These are phyloP conservation scores for Fusarium piperis DNA, from an alignment of 2,329 filamentous ascomycete genomes.

Conservation along the genomic window DNA sequence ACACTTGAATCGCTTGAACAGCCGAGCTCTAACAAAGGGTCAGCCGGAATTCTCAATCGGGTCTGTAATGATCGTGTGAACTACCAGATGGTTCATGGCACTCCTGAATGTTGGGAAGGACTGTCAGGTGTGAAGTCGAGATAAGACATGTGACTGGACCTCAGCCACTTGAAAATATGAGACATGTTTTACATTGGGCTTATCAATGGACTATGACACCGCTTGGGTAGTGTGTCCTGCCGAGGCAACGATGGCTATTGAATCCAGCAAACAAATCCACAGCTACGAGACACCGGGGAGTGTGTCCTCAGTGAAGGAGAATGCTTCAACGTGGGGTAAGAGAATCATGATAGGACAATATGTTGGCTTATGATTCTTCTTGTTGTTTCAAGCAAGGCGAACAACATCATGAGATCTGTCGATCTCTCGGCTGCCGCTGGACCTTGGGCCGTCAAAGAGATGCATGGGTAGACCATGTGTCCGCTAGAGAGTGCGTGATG, in stretches of 20 bases:
- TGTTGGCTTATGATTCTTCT: not conserved
- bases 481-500: not conserved
- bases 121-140: not conserved
- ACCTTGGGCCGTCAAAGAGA: not conserved
- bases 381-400: not conserved
- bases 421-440: not conserved
- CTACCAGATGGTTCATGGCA: not conserved
- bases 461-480: not conserved
- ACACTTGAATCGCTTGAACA: not conserved
- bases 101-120: not conserved
- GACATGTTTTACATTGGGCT: not conserved
- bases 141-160: not conserved
- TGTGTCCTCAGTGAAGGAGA: not conserved
- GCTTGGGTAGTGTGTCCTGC: too few relatives aligned
- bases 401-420: not conserved
- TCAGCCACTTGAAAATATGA: not conserved
- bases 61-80: not conserved
- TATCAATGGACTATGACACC: too few relatives aligned
- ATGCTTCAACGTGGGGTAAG: not conserved
- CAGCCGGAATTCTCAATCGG: not conserved
- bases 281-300: not conserved
- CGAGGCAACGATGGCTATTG: too few relatives aligned
- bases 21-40: not conserved
- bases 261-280: not conserved
- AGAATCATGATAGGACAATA: not conserved